These are phyloP conservation scores for Solanum paucissectum DNA, from an alignment of 257 asterid species.

Conservation along the genomic window DNA sequence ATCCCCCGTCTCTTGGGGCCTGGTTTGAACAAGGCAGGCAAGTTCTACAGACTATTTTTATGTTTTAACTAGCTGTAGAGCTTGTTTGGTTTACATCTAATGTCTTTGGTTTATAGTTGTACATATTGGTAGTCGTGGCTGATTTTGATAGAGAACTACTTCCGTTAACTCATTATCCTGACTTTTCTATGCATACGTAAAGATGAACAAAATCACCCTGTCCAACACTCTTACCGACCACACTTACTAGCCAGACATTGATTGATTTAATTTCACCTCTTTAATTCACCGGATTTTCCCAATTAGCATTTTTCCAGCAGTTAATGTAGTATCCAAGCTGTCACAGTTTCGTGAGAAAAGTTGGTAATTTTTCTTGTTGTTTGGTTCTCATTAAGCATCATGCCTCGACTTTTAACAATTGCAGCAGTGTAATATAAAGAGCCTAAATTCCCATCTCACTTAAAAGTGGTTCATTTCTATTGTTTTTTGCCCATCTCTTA, in stretches of 20 bases:
- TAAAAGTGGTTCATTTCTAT: not conserved
- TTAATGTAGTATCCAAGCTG: not conserved
- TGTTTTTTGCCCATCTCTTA: not conserved
- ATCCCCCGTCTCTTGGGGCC: slow-evolving; percentile 2
- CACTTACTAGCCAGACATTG: not conserved
- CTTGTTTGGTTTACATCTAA: not conserved
- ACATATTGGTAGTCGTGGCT: not conserved
- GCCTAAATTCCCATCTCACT: not conserved
- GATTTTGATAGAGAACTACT: not conserved
- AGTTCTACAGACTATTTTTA: not conserved
- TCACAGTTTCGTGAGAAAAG: not conserved
- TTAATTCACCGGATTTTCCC: not conserved
- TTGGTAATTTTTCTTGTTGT: not conserved
- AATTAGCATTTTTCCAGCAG: not conserved
- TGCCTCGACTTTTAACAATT: not conserved
- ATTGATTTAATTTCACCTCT: not conserved
- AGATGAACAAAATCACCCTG: not conserved
- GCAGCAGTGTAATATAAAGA: not conserved
- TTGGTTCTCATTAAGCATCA: not conserved
- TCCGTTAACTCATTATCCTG: not conserved
- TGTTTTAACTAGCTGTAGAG: not conserved
- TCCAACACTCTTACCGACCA: not conserved
- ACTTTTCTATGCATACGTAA: not conserved
- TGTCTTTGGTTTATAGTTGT: not conserved
- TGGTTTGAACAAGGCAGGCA: slow-evolving; percentile 1